Conservation (phyloP, 768 basidiomycete genomes). For the Mycena capillaripes region DNA sequence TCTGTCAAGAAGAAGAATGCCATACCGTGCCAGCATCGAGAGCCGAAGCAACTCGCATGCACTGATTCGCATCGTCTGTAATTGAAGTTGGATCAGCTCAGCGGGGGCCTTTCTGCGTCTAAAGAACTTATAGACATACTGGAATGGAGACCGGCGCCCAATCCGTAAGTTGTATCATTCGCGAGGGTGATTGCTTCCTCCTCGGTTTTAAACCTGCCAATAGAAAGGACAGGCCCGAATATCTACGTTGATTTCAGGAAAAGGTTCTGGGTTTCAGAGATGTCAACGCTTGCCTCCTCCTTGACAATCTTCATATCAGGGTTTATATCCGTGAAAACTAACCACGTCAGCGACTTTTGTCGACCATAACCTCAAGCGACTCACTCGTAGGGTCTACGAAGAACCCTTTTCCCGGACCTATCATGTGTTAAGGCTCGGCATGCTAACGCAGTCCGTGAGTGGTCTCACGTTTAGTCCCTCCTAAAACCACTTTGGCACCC, state of each 20-base stretch:
- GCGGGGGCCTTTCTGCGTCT: background rate
- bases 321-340: slow-evolving; percentile 87
- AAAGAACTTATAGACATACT: slow-evolving; percentile 59
- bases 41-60: slow-evolving; percentile 88
- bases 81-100: slow-evolving; percentile 35
- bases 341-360: background rate
- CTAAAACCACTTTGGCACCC: slow-evolving; percentile 84
- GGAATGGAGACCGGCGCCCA: slow-evolving; percentile 93
- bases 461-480: slow-evolving; percentile 77
- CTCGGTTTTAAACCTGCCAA: slow-evolving; percentile 89
- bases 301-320: slow-evolving; percentile 89
- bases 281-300: slow-evolving; percentile 69
- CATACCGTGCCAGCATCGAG: slow-evolving; percentile 92
- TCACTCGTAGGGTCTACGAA: slow-evolving; percentile 92
- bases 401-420: slow-evolving; percentile 77
- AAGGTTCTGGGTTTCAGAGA: slow-evolving; percentile 18
- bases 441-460: background rate
- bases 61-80: slow-evolving; percentile 85
- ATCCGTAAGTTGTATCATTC: slow-evolving; percentile 91
- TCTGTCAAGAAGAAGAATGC: slow-evolving; percentile 30
- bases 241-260: slow-evolving; percentile 63
- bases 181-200: slow-evolving; percentile 85
- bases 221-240: slow-evolving; percentile 92
- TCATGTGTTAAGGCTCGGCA: background rate
- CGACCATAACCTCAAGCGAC: slow-evolving; percentile 41